Base-by-base conservation (phyloP, 306 rosid species). In the Vigna nakashimae region DNA sequence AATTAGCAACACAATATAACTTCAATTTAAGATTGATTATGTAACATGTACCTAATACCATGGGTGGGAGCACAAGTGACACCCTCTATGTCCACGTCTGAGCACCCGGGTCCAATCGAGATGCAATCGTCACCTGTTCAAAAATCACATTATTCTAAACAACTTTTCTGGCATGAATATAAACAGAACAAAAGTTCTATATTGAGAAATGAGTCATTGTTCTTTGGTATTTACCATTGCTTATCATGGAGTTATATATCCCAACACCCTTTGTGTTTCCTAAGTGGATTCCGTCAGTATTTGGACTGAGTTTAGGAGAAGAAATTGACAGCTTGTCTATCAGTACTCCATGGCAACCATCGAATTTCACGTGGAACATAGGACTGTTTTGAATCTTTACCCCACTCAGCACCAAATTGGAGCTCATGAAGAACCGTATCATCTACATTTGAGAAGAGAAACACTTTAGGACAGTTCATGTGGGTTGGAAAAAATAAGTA, bases 41-140 rank as follows among this genome's bases (percentile, higher is more conserved):
- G 71, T 79, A 84, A 24, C 20, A 45, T 86, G 28, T 26, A 94
- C 98, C 98, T 95, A 34, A 96, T 96, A 32, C 98, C 99, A 64
- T 96, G 98, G 86, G 96, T 85, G 15, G 99, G 99, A 68, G 91
- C 99, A 73, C 99, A 96, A 65, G 96, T 91, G 63, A 96, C 92
- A 5, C 97, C 94, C 11, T 84, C 84, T 9, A 96, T 93, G 68
- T 87, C 89, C 78, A 96, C 99, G 58, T 96, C 59, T 48, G 89
- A 64, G 73, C 96, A 90, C 20, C 99, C 97, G 0, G 99, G 87
- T 52, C 99, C 99, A 79, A 96, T 90, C 17, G 97, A 92, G 71
- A 96, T 91, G 84, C 99, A 96, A 71, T 96, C 99, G 59, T 96
- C 99, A 28, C 98, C 98, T 95, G 83, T 71, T 77, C 9, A 78